Percentiles rank a stretch among this genome's conserved stretches.
These are phyloP conservation scores for Mortierella sp. DNA, from an alignment of 371 early-diverging fungal genomes.

Conservation along the genomic window DNA sequence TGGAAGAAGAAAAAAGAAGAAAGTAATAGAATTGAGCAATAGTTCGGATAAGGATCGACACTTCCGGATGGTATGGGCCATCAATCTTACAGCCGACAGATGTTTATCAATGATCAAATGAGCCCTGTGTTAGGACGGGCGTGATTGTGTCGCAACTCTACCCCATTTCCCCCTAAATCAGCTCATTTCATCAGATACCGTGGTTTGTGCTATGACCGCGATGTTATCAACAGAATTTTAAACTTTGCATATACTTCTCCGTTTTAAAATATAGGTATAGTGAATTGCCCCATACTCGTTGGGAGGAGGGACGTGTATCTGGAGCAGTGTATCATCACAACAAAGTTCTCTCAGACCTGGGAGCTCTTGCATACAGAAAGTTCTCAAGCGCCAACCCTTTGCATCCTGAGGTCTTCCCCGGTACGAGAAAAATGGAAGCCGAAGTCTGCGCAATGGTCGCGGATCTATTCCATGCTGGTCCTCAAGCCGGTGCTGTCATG, in stretches of 20 bases:
- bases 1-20: neutral
- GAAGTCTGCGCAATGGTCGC: slow-evolving; percentile 94
- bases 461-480: slow-evolving; percentile 86
- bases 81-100: neutral
- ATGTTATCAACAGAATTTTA: too few relatives aligned
- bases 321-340: slow-evolving; percentile 96
- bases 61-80: neutral
- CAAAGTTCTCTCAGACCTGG: slow-evolving; percentile 77
- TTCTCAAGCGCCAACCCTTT: slow-evolving; percentile 91
- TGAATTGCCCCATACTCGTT: slow-evolving; percentile 72
- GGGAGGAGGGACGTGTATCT: slow-evolving; percentile 89
- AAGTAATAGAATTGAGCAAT: too few relatives aligned
- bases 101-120: neutral
- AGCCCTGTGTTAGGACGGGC: too few relatives aligned
- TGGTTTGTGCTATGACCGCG: too few relatives aligned
- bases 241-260: neutral
- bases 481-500: slow-evolving; percentile 82
- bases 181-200: too few relatives aligned
- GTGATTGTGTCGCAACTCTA: too few relatives aligned
- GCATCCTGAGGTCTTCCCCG: slow-evolving; percentile 97
- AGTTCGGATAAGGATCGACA: neutral
- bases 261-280: slow-evolving; percentile 49
- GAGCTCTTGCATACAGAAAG: slow-evolving; percentile 88
- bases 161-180: too few relatives aligned
- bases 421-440: slow-evolving; percentile 95